Base-by-base conservation (phyloP, 2,329 filamentous ascomycete genomes). In the Monosporascus sp. region DNA sequence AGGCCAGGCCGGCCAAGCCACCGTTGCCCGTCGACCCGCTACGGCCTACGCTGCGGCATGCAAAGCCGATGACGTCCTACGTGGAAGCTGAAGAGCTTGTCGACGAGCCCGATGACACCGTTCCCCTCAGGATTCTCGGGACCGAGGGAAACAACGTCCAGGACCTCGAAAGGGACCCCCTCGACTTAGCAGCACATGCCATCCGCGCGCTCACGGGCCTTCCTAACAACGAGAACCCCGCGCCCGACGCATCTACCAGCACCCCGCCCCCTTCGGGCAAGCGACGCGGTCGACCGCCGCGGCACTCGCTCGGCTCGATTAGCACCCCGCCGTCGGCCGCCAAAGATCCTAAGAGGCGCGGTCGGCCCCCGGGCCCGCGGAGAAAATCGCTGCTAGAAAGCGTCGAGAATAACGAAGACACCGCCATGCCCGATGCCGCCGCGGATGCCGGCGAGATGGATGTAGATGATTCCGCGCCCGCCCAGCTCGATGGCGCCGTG, bases 11-110 rank as follows among this genome's bases (percentile, higher is more conserved):
- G 20, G 57, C 50, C n/a, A 58, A 57, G 49, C 49, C 60, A 52
- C 44, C 61, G 55, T 24, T 76, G 62, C 60, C 63, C 17, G 52
- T 64, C 44, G 74, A 78, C 46, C 70, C 73, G 2, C 74, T 81
- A 18, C 69, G 77, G 34, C 78, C 78, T 22, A 66, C 70, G 11
- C 67, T 82, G 20, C 72, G 80, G 22, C 78, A 81, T 54, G 77
- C 80, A 8, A 79, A 75, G 57, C 79, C 80, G 6, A 74, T 66
- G 58, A 58, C 72, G 31, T 80, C 79, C 1, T 83, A 82, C 51
- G 66, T 75, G 3, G 78, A 81, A 48, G 62, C 70, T 1, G 77
- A 77, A 31, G 73, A 80, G 8, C 71, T 72, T 22, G 67, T 69
- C 7, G 71, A 74, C 4, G 76, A 80, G 34, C 74, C 74, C 17